A percentile compares a stretch with the other conserved stretches of the same genome.
These are phyloP conservation scores for Talaromyces piceae DNA, from an alignment of 2,329 filamentous ascomycete species.

Conservation along the genomic window DNA sequence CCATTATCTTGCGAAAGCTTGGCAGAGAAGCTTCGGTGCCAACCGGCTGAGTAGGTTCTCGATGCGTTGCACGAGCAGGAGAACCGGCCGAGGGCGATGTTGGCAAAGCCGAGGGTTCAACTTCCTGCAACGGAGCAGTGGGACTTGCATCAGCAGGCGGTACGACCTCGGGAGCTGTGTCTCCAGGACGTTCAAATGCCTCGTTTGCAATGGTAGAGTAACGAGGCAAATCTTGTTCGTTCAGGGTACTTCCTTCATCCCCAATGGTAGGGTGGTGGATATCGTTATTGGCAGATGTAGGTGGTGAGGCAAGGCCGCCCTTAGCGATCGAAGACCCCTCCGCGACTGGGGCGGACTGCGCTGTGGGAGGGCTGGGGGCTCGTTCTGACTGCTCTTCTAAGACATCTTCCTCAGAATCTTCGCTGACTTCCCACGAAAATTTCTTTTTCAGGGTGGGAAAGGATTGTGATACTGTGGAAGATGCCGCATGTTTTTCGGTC, in stretches of 20 bases:
- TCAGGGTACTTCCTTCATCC: neutral
- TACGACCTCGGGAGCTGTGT: neutral
- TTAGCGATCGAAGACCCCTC: neutral
- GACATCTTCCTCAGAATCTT: slow-evolving; percentile 13
- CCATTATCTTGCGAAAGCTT: slow-evolving; percentile 70
- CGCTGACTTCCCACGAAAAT: slow-evolving; percentile 37
- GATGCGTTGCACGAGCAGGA: neutral
- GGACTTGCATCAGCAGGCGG: neutral
- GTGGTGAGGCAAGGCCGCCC: neutral
- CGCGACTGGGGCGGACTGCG: slow-evolving; percentile 1
- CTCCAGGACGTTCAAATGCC: neutral
- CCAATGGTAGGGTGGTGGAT: neutral
- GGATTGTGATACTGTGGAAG: slow-evolving; percentile 13
- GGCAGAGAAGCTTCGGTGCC: slow-evolving; percentile 38
- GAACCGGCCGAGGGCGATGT: neutral
- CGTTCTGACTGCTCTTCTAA: slow-evolving; percentile 4
- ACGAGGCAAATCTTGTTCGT: neutral
- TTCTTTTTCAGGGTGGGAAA: slow-evolving; percentile 28
- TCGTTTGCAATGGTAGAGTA: neutral
- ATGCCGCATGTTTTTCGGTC: slow-evolving; percentile 13
- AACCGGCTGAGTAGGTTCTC: slow-evolving; percentile 2
- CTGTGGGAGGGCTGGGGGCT: neutral
- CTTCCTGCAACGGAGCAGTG: neutral
- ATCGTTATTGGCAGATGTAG: neutral
- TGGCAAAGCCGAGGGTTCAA: neutral